Evolutionary conservation across 495 filamentous ascomycete species (phyloP), one percentile per base, ranked within the genome.

Genomic region (Penicillium samsonianum): DNA sequence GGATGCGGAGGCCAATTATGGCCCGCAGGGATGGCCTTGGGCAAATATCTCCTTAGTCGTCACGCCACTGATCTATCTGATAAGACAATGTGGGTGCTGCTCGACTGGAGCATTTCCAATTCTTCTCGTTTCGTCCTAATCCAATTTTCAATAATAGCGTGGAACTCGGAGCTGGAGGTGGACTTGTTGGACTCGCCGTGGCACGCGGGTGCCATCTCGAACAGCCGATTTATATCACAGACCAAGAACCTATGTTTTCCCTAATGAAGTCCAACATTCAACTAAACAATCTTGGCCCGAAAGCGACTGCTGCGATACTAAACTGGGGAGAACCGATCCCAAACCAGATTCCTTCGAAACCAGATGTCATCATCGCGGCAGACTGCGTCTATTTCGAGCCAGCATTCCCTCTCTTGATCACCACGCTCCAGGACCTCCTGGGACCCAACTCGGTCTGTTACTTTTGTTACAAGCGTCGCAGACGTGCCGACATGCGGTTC

Each of bases 341-440:
- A 16, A 53, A 59, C 44, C 51, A 55, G 33, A 71, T 79, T 12
- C 77, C 77, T 12, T 37, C 57, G 26, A 64, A 68, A 68, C 88
- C 91, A 12, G 86, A 94, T 59, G 77, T 93, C 41, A 84, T 98
- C 54, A 82, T 98, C 11, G 94, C 94, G 11, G 94, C 92, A 6
- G 94, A 98, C 70, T 98, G 94, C 76, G 91, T 96, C 48, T 98
- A 98, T 79, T 95, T 95, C 64, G 93, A 98, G 70, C 91, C 93
- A 4, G 89, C 92, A 3, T 98, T 98, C 68, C 91, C 92, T 42
- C 78, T 96, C 28, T 79, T 98, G 31, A 79, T 92, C 62, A 72
- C 84, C 58, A 97, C 94, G n/a, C 69, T 98, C 60, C 71, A 80
- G 53, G 80, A 83, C 43, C 73, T 90, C 53, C 63, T 89, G 38